These are phyloP conservation scores for Lyophyllum decastes DNA, from an alignment of 768 basidiomycete species.

Conservation along the genomic window DNA sequence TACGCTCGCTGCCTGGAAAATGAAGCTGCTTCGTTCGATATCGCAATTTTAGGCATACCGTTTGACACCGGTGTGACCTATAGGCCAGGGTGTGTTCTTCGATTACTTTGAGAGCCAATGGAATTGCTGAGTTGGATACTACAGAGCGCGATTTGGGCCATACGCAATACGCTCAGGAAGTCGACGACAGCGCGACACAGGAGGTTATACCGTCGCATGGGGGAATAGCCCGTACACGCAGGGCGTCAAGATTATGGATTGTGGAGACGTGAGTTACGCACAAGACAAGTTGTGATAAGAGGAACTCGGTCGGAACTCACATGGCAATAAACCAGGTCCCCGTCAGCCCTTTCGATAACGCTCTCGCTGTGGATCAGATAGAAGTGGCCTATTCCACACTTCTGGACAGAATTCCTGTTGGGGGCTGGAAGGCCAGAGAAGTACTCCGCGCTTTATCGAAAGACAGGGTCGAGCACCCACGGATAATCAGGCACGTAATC, in stretches of 20 bases:
- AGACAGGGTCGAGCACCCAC: constrained; percentile 69
- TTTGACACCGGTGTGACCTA: constrained; percentile 76
- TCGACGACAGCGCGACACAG: constrained; percentile 55
- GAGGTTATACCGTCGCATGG: constrained; percentile 77
- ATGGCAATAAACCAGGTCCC: constrained; percentile 54
- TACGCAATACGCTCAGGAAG: constrained; percentile 83
- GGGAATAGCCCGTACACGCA: constrained; percentile 61
- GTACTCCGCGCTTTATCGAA: constrained; percentile 41
- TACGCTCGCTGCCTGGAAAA: constrained; percentile 73
- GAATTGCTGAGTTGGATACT: neutral
- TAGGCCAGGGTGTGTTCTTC: constrained; percentile 43
- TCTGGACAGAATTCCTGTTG: constrained; percentile 53
- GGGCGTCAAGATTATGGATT: constrained; percentile 70
- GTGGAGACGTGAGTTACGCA: constrained; percentile 66
- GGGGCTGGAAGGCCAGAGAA: constrained; percentile 37
- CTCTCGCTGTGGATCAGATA: constrained; percentile 83
- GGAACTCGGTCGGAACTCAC: neutral
- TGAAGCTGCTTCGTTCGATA: constrained; percentile 55
- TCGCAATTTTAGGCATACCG: constrained; percentile 80
- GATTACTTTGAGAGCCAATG: neutral
- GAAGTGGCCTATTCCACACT: constrained; percentile 82
- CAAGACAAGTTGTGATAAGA: neutral
- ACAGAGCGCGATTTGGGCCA: constrained; percentile 85
- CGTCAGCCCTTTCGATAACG: constrained; percentile 78
- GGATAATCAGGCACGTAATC: constrained; percentile 58